phyloP scores from a whole-genome alignment of 306 rosid genomes.

The Fagus crenata region DNA sequence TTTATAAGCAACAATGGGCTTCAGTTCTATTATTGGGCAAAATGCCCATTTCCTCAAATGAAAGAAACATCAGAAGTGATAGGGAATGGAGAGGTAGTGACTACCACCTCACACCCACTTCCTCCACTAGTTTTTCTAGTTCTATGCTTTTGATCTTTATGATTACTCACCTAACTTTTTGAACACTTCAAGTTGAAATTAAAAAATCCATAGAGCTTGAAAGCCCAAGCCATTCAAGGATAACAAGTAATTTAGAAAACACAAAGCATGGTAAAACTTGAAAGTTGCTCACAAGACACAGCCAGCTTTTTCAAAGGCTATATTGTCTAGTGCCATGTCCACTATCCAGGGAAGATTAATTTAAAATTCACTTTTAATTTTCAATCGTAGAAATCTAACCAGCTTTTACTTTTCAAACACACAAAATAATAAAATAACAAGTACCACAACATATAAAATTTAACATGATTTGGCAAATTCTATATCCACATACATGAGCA shows the following conservation, averaged over 20 bases:
- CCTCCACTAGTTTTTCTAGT: slow-evolving; percentile 26
- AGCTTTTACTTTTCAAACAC: no score
- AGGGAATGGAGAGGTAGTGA: slow-evolving; percentile 28
- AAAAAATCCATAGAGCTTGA: neutral
- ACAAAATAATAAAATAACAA: no score
- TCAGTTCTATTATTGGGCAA: neutral
- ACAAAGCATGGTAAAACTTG: neutral
- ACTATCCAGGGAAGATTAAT: neutral
- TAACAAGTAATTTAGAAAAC: neutral
- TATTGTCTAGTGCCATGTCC: neutral
- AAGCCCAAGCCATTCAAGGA: neutral
- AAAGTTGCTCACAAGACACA: no score
- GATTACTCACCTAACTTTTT: slow-evolving; percentile 22
- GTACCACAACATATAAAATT: no score
- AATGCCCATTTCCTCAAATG: slow-evolving; percentile 13
- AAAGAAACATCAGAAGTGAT: slow-evolving; percentile 6
- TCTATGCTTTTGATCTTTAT: slow-evolving; percentile 22
- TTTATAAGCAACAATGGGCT: neutral
- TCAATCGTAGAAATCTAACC: no score
- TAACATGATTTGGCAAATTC: no score
- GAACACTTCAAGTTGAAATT: neutral
- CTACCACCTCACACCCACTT: slow-evolving; percentile 44
- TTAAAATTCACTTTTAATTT: no score
- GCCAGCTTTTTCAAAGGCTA: neutral
- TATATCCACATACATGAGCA: no score